Evolutionary conservation across 805 yeast genomes (phyloP), one percentile per base, ranked within the genome.

Genomic region (Cyberlindnera mississippiensis): DNA sequence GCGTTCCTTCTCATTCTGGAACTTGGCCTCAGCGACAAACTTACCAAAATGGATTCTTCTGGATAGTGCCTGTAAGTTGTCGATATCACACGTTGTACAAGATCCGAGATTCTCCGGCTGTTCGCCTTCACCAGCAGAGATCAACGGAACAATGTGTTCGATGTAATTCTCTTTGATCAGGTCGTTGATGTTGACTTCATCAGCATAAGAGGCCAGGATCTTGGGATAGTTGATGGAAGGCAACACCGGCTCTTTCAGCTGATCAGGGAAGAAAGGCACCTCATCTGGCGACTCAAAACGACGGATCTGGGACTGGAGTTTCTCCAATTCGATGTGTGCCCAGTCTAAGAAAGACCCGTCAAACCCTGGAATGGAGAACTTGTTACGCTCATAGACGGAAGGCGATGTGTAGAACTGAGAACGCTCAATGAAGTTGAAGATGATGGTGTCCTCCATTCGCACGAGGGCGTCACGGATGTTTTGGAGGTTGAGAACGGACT

Each of bases 1-100:
- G 38, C 61, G 62, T 37, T 76, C 85, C 28, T 69, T 72, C 46
- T 90, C 93, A 20, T 71, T 67, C 54, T 73, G 80, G 63, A 79
- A 93, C 64, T 93, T 93, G 34, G 96, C 85, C 62, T 93, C 99
- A 5, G 99, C 99, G 9, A 93, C 99, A 70, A 91, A 93, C 64
- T 85, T 86, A 37, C 99, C 99, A 66, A 91, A 93, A 65, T 93
- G 99, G 52, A 93, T 87, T 60, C 99, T 75, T 56, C 99, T 73
- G 8, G 96, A 85, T 34, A 93, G 66, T 5, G 96, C 82, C 63
- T 93, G 96, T 51, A 93, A 71, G 51, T 85, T 78, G 51, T 85
- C 95, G 43, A 91, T 85, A 60, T 93, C 99, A 48, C 87, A 72
- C 30, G 79, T 68, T 4, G 95, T 82, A 30, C 93, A 86, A 20